Evolutionary conservation across 176 grass and related monocot species (phyloP), one percentile per base, ranked within the genome.

Genomic region (Eremochloa ophiuroides): DNA sequence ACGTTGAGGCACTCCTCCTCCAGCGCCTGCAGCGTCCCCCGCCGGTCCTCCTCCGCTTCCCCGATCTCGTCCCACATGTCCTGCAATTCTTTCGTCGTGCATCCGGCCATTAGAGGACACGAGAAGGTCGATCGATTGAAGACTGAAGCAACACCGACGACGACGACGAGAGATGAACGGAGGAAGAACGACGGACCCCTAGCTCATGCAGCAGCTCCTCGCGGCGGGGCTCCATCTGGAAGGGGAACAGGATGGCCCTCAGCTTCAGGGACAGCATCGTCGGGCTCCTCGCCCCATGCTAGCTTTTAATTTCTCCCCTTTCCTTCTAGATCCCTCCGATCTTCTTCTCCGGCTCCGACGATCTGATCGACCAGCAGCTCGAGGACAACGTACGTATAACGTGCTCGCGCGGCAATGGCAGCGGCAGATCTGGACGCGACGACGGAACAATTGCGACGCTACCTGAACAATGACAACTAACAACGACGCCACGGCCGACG

Each of bases 41-140:
- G 37, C 69, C 92, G 86, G 55, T 93, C 86, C 0, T 83, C 77
- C 73, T 98, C 87, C 39, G 58, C 78, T 73, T 94, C 90, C 33
- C 90, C 92, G 66, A 97, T 88, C 66, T 94, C 88, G 44, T 94
- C 95, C 95, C 92, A 98, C 73, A 92, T 85, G 41, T 88, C 87
- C 93, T 96, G 87, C 65, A 14, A n/a, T n/a, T n/a, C n/a, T n/a
- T 8, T 1, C 2, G 26, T 58, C 3, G 1, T 28, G 13, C 25
- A 29, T 10, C 14, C 41, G 42, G 3, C 39, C 41, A 17, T 13
- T 17, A 53, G 48, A 8, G 16, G 16, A 22, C 18, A 22, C 0
- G 10, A n/a, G 17, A 16, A 41, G 55, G 46, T 5, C 3, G 28
- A 44, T 3, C 46, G 46, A 50, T 18, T 17, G 16, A 17, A 50